phyloP scores from a whole-genome alignment of 2,329 filamentous ascomycete genomes.

The Chrysoporthe deuterocubensis region DNA sequence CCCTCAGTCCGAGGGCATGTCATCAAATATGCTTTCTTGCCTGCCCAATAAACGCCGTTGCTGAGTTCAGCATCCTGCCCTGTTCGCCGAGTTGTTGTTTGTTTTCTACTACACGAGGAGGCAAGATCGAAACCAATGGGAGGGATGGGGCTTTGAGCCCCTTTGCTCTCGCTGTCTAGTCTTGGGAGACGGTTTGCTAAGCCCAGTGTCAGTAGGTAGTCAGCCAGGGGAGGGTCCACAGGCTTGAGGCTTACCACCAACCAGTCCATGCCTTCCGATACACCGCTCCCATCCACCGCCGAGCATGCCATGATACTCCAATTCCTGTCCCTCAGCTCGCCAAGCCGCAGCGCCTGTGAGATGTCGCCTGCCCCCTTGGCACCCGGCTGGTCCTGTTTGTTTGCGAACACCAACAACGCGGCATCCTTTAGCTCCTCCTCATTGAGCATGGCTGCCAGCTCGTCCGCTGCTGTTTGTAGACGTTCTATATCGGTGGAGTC shows the following conservation, averaged over 20 bases:
- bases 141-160: background rate
- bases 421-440: constrained; percentile 96
- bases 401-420: constrained; percentile 91
- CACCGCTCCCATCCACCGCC: constrained; percentile 91
- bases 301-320: constrained; percentile 99
- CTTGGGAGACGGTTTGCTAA: constrained; percentile 48
- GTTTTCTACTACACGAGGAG: constrained; percentile 13
- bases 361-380: constrained; percentile 97
- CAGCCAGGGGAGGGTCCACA: background rate
- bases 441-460: constrained; percentile 92
- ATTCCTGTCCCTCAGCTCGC: constrained; percentile 92
- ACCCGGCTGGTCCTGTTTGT: constrained; percentile 98
- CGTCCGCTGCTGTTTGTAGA: constrained; percentile 88
- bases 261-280: constrained; percentile 99
- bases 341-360: constrained; percentile 86
- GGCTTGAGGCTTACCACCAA: constrained; percentile 69
- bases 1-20: background rate
- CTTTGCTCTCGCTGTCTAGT: constrained; percentile 34
- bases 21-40: constrained; percentile 22
- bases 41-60: constrained; percentile 28
- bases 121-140: constrained; percentile 10
- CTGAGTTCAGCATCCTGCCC: constrained; percentile 23
- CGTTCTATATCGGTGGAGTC: constrained; percentile 98
- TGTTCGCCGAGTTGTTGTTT: constrained; percentile 11
- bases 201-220: constrained; percentile 24